These are phyloP conservation scores for Tetracentron sinense DNA, from an alignment of 164 flowering plant species.

Conservation along the genomic window DNA sequence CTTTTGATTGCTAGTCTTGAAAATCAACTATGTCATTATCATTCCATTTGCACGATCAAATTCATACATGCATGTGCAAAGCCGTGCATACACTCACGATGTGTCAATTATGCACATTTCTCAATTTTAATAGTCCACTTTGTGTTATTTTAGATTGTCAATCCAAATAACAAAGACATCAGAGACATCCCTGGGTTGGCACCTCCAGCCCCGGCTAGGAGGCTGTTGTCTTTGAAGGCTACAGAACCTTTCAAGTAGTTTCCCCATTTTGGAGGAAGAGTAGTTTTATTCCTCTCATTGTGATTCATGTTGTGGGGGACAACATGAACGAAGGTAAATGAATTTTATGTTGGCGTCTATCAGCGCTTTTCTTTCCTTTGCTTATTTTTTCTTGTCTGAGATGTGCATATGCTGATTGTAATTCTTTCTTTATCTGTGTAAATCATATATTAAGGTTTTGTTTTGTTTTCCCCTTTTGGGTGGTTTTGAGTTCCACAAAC, in stretches of 20 bases:
- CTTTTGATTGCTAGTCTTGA: no score
- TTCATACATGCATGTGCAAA: no score
- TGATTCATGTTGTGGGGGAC: background rate
- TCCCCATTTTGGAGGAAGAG: background rate
- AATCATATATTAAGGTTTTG: constrained; percentile 16
- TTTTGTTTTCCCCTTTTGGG: background rate
- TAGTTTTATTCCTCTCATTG: no score
- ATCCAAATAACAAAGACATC: constrained; percentile 79
- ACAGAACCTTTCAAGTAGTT: constrained; percentile 11
- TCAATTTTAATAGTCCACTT: background rate
- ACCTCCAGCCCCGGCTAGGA: constrained; percentile 86
- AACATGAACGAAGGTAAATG: background rate
- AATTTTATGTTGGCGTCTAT: background rate
- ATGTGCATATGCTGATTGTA: constrained; percentile 19
- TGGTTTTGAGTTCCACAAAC: no score
- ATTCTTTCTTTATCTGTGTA: constrained; percentile 19
- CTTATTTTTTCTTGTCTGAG: constrained; percentile 15
- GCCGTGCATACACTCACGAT: no score
- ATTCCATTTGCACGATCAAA: no score
- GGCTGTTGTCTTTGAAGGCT: constrained; percentile 36
- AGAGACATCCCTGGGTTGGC: constrained; percentile 91
- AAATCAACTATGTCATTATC: no score
- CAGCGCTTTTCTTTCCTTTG: background rate
- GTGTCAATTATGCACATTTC: no score
- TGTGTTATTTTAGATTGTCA: constrained; percentile 50